Percentiles rank a stretch among this genome's conserved stretches.
Evolutionary conservation across 2,329 filamentous ascomycete genomes (phyloP).

Genomic region (Rutstroemia sp.): DNA sequence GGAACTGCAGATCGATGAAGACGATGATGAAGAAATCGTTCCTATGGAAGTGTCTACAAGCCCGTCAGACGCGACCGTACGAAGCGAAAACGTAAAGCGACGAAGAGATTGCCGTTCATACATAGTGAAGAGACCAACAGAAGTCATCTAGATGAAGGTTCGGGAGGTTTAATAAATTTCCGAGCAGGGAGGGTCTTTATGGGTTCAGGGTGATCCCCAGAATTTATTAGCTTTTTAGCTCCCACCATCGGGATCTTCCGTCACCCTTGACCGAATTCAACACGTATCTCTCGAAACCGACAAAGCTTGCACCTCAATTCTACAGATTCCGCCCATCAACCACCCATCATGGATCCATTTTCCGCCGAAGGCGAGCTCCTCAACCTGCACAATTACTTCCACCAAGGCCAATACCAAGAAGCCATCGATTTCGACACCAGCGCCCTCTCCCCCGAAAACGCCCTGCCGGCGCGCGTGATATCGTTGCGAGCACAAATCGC

Average conservation of each 20-base stretch:
- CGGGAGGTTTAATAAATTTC: no score
- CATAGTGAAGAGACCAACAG: neutral
- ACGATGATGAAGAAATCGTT: neutral
- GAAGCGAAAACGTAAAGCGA: neutral
- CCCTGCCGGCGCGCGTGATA: conserved; percentile 67
- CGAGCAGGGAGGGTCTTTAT: no score
- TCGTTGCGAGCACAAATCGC: conserved; percentile 78
- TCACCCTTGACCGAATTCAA: conserved; percentile 3
- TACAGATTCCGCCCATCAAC: conserved; percentile 5
- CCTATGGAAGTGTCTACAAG: neutral
- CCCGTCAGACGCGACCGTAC: neutral
- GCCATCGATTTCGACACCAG: conserved; percentile 82
- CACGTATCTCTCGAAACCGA: conserved; percentile 16
- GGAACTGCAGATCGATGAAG: conserved; percentile 9
- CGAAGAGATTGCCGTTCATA: neutral
- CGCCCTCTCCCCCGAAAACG: conserved; percentile 71
- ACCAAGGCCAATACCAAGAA: conserved; percentile 77
- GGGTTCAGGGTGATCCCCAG: neutral
- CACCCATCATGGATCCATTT: conserved; percentile 55
- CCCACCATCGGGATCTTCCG: neutral
- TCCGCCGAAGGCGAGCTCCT: conserved; percentile 65
- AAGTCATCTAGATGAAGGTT: no score
- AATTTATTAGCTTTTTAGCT: conserved; percentile 1
- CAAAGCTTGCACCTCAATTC: neutral
- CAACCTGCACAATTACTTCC: conserved; percentile 64